Base-by-base conservation (phyloP, 805 yeast species). In the Teunomyces cretensis region DNA sequence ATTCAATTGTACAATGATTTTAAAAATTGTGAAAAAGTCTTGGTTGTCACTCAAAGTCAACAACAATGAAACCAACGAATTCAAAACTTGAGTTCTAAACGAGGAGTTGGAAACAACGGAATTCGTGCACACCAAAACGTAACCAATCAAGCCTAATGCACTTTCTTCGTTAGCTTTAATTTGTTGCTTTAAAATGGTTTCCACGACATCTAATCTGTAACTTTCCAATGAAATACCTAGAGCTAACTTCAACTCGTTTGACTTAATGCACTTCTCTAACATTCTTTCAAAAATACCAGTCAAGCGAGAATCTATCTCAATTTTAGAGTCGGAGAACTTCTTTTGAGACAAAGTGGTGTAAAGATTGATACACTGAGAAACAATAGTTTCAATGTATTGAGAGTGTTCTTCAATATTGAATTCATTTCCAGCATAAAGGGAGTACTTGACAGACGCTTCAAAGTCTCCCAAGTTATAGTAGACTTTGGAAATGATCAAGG, bases 331-430 rank as follows among this genome's bases (percentile, higher is more conserved):
- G 3, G 44, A 48, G 51, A 58, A 58, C 52, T 62, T 52, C 63
- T 67, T 61, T 56, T 82, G 86, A 1, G 95, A 79, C 49, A 78
- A 73, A 33, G 72, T 67, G 50, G 86, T 86, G 65, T 94, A 94
- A 52, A 80, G 80, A 59, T 86, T 89, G 64, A 94, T 87, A 65
- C 97, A 89, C 63, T 91, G 88, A 19, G 96, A 87, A 22, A 94
- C 94, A 56, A 94, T 87, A 2, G 98, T 92, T 68, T 94, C 96
- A 48, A 86, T 86, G 67, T 80, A 94, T 68, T 92, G 96, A n/a
- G 88, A 78, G 48, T 78, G 74, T 55, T 86, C 89, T 47, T 80
- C 73, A 42, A 90, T 72, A 64, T 91, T 78, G 62, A 94, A 90
- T 58, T 80, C 82, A 22, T 81, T 76, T 26, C 88, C 97, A 15